Evolutionary conservation across 2,329 filamentous ascomycete species (phyloP).

Genomic region (Neofusicoccum kwambonambiense): DNA sequence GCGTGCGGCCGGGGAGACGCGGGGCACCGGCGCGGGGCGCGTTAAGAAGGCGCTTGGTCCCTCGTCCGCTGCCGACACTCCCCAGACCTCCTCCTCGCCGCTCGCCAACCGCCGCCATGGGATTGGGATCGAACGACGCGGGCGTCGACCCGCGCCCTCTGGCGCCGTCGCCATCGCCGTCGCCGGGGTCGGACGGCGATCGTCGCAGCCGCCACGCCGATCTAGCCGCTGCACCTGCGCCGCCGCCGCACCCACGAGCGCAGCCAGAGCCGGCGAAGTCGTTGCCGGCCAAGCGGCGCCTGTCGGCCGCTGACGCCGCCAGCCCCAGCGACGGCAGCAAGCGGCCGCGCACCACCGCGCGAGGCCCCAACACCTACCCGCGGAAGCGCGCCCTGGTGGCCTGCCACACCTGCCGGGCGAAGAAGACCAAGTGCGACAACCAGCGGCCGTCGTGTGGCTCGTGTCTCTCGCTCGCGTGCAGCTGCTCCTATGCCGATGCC

Average conservation of each 20-base stretch:
- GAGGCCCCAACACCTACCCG: not conserved
- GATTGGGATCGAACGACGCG: not conserved
- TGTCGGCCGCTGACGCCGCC: not conserved
- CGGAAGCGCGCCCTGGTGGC: constrained; percentile 14
- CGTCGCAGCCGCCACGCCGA: not conserved
- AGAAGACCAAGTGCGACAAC: constrained; percentile 23
- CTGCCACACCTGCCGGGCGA: constrained; percentile 13
- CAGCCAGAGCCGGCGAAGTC: not conserved
- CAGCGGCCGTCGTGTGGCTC: constrained; percentile 21
- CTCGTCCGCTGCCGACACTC: not conserved
- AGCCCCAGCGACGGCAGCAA: not conserved
- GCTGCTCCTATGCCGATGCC: constrained; percentile 20
- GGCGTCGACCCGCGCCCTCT: not conserved
- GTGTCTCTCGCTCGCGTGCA: constrained; percentile 19
- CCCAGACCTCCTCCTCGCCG: not conserved
- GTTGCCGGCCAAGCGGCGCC: not conserved
- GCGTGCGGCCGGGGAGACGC: too few relatives aligned
- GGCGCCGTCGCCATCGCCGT: not conserved
- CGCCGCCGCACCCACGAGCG: too few relatives aligned
- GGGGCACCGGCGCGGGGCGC: too few relatives aligned
- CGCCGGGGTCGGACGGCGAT: not conserved
- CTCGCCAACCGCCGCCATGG: not conserved
- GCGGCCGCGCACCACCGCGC: not conserved
- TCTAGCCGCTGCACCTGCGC: not conserved
- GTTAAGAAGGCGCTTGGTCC: too few relatives aligned